Base-by-base conservation (phyloP, 495 filamentous ascomycete species). In the Aspergillus olivimuriae region DNA sequence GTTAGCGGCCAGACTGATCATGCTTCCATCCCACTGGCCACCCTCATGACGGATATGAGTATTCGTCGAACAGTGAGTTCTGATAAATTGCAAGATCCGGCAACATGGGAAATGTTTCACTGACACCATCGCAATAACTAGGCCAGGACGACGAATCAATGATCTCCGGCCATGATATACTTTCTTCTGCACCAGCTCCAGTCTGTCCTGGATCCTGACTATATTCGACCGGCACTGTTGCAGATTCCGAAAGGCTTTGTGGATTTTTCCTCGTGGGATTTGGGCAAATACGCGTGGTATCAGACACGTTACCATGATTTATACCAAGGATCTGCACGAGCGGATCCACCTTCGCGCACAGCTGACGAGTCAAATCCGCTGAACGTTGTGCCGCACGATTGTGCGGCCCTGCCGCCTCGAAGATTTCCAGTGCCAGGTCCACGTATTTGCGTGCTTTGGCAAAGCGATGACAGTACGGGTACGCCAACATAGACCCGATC, bases 401-500 rank as follows among this genome's bases (percentile, higher is more conserved):
- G 12, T 38, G 17, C 5, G 35, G 35, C 12, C 46, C 39, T 0
- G 50, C 49, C 2, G 40, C 43, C 11, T 52, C 46, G 11, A 56
- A 56, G 12, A 50, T 44, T 18, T 50, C 45, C 15, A 52, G 35
- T 1, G 53, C 50, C 14, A 56, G 19, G 18, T 44, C 30, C 16
- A 52, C 16, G 19, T 50, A 43, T 17, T 39, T n/a, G 18, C 47
- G 30, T 1, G 53, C 75, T 1, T n/a, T 34, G 5, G 46, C 20
- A 21, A 32, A 50, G 2, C 49, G 43, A 30, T 23, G 76, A 74
- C 12, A 84, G 39, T 41, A 72, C 87, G 63, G 86, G 80, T 49
- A 68, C 46, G 45, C 71, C 52, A 36, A 71, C 62, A 45, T 66
- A 43, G 65, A 72, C 5, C 69, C 69, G 34, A 68, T 52, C 2